phyloP scores from a whole-genome alignment of 2,329 filamentous ascomycete species.

The Calcarisporium arbuscula region DNA sequence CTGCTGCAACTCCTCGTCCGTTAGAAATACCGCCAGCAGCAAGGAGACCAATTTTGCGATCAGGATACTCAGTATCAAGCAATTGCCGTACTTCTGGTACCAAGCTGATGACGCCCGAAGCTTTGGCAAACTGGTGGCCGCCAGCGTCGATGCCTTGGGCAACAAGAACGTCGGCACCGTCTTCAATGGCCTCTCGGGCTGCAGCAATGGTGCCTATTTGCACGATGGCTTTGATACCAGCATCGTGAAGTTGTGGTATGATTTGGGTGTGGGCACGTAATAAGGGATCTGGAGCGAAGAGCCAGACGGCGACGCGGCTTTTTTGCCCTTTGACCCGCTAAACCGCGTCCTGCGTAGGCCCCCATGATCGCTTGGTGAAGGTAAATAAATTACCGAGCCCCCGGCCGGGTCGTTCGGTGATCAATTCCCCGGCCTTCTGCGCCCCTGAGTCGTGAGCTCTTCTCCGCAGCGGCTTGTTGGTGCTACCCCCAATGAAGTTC shows the following conservation, averaged over 20 bases:
- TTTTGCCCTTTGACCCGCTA: no score
- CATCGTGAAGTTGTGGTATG: no score
- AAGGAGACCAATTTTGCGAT: slow-evolving; percentile 33
- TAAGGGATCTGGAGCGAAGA: slow-evolving; percentile 61
- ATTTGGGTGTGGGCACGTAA: no score
- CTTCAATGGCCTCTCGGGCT: slow-evolving; percentile 40
- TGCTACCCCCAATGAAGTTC: no score
- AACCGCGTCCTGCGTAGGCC: no score
- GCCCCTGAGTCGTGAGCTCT: no score
- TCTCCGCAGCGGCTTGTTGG: no score
- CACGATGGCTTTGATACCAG: slow-evolving; percentile 51
- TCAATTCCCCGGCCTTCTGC: no score
- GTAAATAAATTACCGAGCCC: no score
- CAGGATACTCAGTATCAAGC: slow-evolving; percentile 30
- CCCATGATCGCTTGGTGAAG: no score
- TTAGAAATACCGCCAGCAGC: slow-evolving; percentile 57
- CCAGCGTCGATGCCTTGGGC: slow-evolving; percentile 59
- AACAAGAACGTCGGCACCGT: slow-evolving; percentile 52
- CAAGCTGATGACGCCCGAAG: slow-evolving; percentile 48
- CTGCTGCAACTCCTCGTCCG: slow-evolving; percentile 47
- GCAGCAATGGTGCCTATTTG: slow-evolving; percentile 56
- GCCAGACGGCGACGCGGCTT: slow-evolving; percentile 57
- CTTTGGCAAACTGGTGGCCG: slow-evolving; percentile 52
- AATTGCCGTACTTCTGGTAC: slow-evolving; percentile 51
- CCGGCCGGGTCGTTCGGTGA: no score